Base-by-base conservation (phyloP, 2,329 filamentous ascomycete species). In the Aureobasidium sp. region DNA sequence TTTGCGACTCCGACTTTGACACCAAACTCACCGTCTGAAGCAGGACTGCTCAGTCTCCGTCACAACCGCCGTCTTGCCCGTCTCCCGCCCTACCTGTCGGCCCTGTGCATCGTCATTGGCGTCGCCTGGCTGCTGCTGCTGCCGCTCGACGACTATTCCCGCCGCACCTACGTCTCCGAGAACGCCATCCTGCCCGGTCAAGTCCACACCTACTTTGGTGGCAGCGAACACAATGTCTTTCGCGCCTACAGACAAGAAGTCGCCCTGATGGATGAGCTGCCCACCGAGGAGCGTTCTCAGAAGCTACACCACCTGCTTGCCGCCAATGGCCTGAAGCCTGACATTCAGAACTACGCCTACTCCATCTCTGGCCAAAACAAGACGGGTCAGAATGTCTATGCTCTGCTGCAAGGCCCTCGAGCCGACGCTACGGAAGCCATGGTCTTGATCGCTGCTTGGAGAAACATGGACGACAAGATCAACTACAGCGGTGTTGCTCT, bases 361-460 rank as follows among this genome's bases (percentile, higher is more conserved):
- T 78, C 79, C 42, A 85, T 88, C 11, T 84, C 87, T 1, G 90
- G 90, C 4, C 78, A 83, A 59, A 79, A 77, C 8, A 84, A 87
- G 64, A 73, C 79, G 3, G 90, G 91, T 49, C 85, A 95, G 74
- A 98, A 98, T 70, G 78, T 93, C 38, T 98, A 98, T 68, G 89
- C 88, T 5, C 86, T 98, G 57, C 79, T 98, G 7, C 90, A 95
- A 66, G 93, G 91, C 2, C 93, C 93, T 0, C 81, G 93, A 35
- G 91, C 93, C 41, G 93, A 98, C 74, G 93, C 93, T 12, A 98
- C 93, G 1, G 93, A 98, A 71, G 93, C 93, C 10, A 90, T 98
- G 64, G 93, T 98, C 19, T 74, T 98, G 34, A 84, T 96, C 16
- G 90, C 87, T 21, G 85, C 90, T 2, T 95, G 90, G 89, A 83